A percentile compares a stretch with the other conserved stretches of the same genome.
phyloP scores from a whole-genome alignment of 2,329 filamentous ascomycete genomes.

The Byssochlamys sp. region DNA sequence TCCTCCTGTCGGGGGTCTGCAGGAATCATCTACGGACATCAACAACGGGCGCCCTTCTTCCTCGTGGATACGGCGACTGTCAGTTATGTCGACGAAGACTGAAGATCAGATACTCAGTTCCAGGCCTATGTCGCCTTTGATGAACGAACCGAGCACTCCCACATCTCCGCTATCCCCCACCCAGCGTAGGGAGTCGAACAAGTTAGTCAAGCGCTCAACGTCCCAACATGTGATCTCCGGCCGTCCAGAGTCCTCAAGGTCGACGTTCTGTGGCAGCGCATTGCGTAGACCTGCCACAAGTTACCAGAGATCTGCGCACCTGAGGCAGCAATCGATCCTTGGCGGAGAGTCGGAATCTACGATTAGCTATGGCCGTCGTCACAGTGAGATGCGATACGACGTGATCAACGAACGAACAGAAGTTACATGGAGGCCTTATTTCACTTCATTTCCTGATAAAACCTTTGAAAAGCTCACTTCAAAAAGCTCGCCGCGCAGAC shows the following conservation, averaged over 20 bases:
- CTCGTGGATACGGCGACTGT: constrained; percentile 50
- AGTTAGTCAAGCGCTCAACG: constrained; percentile 52
- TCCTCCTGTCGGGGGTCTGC: constrained; percentile 18
- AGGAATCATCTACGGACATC: constrained; percentile 15
- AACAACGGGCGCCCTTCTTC: constrained; percentile 33
- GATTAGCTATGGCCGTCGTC: constrained; percentile 3
- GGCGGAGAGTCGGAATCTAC: constrained; percentile 10
- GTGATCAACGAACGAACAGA: constrained; percentile 2
- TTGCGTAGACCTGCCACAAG: constrained; percentile 54
- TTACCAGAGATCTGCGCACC: constrained; percentile 50
- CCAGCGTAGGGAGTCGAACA: constrained; percentile 42
- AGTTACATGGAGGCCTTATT: constrained; percentile 31
- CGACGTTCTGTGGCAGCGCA: constrained; percentile 30
- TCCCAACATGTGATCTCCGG: constrained; percentile 41
- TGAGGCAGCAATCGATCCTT: constrained; percentile 36
- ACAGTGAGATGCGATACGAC: constrained; percentile 1
- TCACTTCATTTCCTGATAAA: constrained; percentile 20
- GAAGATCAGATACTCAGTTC: constrained; percentile 41
- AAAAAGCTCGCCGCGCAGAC: constrained; percentile 18
- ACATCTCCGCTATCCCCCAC: constrained; percentile 29
- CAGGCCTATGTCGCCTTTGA: constrained; percentile 43
- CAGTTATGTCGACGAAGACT: constrained; percentile 40
- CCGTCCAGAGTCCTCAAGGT: constrained; percentile 23
- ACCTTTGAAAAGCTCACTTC: constrained; percentile 27
- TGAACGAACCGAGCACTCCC: constrained; percentile 46